Conservation (phyloP, 805 yeast species). For the Kregervanrija delftensis region DNA sequence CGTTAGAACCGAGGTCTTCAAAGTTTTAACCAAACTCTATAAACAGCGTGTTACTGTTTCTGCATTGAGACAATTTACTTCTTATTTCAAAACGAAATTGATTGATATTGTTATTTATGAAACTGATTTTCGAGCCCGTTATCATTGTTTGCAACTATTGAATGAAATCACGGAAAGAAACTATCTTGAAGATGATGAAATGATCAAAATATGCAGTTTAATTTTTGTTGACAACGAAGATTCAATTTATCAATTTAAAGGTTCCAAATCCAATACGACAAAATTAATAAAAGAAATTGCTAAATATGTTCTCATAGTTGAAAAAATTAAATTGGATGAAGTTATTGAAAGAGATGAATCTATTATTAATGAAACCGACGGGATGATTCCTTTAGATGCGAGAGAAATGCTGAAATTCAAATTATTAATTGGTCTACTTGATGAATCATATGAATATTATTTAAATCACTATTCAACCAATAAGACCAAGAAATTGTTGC, state of each 20-base stretch:
- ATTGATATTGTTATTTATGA: constrained; percentile 57
- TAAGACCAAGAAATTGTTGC: constrained; percentile 6
- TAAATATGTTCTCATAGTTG: constrained; percentile 43
- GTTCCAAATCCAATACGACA: constrained; percentile 15
- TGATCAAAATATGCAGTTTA: constrained; percentile 35
- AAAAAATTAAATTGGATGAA: constrained; percentile 32
- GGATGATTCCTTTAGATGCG: constrained; percentile 21
- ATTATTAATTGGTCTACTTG: constrained; percentile 21
- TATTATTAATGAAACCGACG: constrained; percentile 23
- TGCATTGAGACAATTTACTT: constrained; percentile 73
- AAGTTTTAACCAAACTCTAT: constrained; percentile 44
- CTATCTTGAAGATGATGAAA: constrained; percentile 55
- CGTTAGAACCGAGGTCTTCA: constrained; percentile 63
- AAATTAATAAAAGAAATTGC: constrained; percentile 42
- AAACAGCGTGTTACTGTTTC: constrained; percentile 38
- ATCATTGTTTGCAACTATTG: constrained; percentile 44
- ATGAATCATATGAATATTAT: constrained; percentile 25
- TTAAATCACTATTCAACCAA: constrained; percentile 10
- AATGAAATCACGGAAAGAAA: constrained; percentile 53
- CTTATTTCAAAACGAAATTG: constrained; percentile 59
- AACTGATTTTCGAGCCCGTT: constrained; percentile 47
- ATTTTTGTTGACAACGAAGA: constrained; percentile 27
- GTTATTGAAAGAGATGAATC: constrained; percentile 29
- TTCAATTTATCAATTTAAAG: constrained; percentile 15
- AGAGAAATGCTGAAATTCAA: constrained; percentile 24